Evolutionary conservation across 352 stramenopile species (phyloP).

Genomic region (Globisporangium nodosum): DNA sequence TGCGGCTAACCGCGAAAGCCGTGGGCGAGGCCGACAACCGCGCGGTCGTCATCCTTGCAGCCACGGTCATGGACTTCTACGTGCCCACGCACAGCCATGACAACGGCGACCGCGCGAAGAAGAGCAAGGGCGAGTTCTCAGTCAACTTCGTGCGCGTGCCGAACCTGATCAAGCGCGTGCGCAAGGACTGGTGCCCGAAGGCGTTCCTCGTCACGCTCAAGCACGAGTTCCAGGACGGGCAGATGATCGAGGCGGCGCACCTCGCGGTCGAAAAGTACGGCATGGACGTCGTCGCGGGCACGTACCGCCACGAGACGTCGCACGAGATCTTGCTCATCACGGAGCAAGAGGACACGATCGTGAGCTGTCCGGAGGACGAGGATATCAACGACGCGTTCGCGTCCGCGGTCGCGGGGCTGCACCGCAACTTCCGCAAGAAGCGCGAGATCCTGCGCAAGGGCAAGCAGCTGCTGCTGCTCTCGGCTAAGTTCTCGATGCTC

Average conservation of each 20-base stretch:
- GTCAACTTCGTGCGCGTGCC: slow-evolving; percentile 77
- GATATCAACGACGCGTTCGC: slow-evolving; percentile 81
- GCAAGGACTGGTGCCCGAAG: slow-evolving; percentile 75
- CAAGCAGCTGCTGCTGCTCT: slow-evolving; percentile 74
- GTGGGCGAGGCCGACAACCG: slow-evolving; percentile 56
- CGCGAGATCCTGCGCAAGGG: slow-evolving; percentile 72
- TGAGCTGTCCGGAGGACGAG: slow-evolving; percentile 66
- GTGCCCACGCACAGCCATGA: slow-evolving; percentile 26
- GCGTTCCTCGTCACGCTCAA: slow-evolving; percentile 80
- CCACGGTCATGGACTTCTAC: slow-evolving; percentile 83
- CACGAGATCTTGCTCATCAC: slow-evolving; percentile 76
- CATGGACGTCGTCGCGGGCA: slow-evolving; percentile 71
- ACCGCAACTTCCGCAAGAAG: slow-evolving; percentile 68
- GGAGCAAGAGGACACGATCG: slow-evolving; percentile 75
- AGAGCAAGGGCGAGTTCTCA: slow-evolving; percentile 49
- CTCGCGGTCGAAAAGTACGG: slow-evolving; percentile 75
- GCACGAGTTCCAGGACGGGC: slow-evolving; percentile 56
- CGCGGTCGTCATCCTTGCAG: slow-evolving; percentile 64
- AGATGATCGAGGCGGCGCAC: slow-evolving; percentile 66
- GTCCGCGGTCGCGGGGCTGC: slow-evolving; percentile 62
- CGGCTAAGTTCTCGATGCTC: slow-evolving; percentile 86
- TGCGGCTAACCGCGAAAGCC: slow-evolving; percentile 50
- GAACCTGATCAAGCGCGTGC: slow-evolving; percentile 78
- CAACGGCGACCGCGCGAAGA: slow-evolving; percentile 16
- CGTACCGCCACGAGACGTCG: slow-evolving; percentile 33